Base-by-base conservation (phyloP, 2,329 filamentous ascomycete species). In the Trichoderma aggressivum region DNA sequence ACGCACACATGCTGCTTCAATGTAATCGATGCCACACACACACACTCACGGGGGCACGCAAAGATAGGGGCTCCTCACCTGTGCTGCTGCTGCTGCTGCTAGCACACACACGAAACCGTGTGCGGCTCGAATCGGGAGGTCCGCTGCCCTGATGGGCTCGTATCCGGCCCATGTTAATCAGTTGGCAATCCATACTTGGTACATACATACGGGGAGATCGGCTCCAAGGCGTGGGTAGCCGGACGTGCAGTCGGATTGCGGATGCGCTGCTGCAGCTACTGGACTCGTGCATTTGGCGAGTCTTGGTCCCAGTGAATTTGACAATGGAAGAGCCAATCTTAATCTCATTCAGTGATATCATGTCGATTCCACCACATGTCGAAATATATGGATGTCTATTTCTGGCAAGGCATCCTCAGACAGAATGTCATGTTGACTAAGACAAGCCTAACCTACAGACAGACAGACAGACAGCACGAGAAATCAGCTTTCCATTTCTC, bases 191-290 rank as follows among this genome's bases (percentile, higher is more conserved):
- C 55, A 59, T 32, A 30, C 53, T 18, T 56, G 53, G 43, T n/a
- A n/a, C n/a, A n/a, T 21, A 50, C n/a, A 50, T 70, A 63, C 68
- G 59, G 68, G 68, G 68, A 70, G 34, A 70, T 70, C 68, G 68
- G 68, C 68, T 63, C 68, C 68, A 53, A 47, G 53, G 64, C 34
- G 64, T 59, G 64, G 64, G 53, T 67, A 67, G 55, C 50, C 55
- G 58, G 67, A 43, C 34, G 36, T 70, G 68, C 59, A 63, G 39
- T 60, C 56, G 56, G 55, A 61, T 50, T 39, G 66, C 66, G 43
- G 21, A 61, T 61, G 66, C 58, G 66, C 66, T 69, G 66, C 68
- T 58, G 68, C 68, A 59, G 55, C 55, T 59, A 59, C 28, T 34
- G 18, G n/a, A 56, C 26, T 16, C 7, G 55, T 56, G 28, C 59